A percentile compares a stretch with the other conserved stretches of the same genome.
Conservation (phyloP, 345 rosid genomes). For the Acer negundo region DNA sequence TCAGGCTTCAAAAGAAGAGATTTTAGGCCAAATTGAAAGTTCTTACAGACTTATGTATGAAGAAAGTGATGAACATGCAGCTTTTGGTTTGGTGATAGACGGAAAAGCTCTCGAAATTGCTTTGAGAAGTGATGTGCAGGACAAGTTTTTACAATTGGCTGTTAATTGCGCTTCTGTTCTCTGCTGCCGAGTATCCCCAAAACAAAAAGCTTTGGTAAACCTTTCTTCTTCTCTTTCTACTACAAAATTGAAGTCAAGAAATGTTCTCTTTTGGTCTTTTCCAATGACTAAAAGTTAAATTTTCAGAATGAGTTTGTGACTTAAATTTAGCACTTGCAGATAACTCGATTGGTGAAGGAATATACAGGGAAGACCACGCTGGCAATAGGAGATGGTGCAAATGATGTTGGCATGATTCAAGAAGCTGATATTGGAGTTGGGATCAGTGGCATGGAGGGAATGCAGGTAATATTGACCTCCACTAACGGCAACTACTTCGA, state of each 20-base stretch:
- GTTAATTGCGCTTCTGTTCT: constrained; percentile 81
- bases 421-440: constrained; percentile 94
- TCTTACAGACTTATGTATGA: constrained; percentile 43
- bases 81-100: constrained; percentile 74
- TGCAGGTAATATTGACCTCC: constrained; percentile 55
- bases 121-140: constrained; percentile 56
- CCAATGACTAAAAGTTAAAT: background rate
- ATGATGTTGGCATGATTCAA: constrained; percentile 93
- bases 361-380: constrained; percentile 68
- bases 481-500: background rate
- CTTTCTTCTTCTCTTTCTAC: background rate
- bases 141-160: constrained; percentile 65
- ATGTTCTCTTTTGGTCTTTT: background rate
- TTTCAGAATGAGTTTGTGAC: background rate
- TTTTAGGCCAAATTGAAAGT: constrained; percentile 52
- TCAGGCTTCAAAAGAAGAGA: constrained; percentile 58
- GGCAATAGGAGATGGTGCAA: constrained; percentile 89
- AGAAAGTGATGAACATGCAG: constrained; percentile 47
- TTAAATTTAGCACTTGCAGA: constrained; percentile 34
- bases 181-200: constrained; percentile 89
- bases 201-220: constrained; percentile 75
- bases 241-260: too few species aligned
- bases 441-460: constrained; percentile 89
- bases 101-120: constrained; percentile 70
- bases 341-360: constrained; percentile 68